Evolutionary conservation across 139 green algal genomes (phyloP), one percentile per base, ranked within the genome.

Genomic region (Coelastrella sp.): DNA sequence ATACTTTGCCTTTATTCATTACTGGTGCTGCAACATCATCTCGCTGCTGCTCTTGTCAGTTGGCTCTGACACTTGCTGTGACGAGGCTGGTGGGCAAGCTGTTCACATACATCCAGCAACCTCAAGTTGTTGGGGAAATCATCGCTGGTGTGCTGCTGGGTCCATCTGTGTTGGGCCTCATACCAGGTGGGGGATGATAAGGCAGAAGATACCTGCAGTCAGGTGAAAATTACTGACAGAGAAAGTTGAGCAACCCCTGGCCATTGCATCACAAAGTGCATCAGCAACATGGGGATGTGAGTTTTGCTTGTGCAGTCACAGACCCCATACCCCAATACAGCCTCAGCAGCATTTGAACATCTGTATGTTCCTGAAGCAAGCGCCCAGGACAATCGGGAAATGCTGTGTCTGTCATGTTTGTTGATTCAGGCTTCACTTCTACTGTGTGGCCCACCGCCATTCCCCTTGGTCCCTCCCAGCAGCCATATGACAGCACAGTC

Each of bases 121-220:
- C 80, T 15, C 63, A 79, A 30, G 80, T 86, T 23, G 57, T 86
- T 19, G 80, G 80, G 5, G 80, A 86, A 34, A 86, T 86, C 19
- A 41, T 86, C 53, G 80, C 80, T 40, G 80, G 80, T 66, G 57
- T 86, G 34, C 4, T 86, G 0, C 64, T 86, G 32, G 80, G 80
- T 1, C 80, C 80, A 4, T 86, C 80, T 23, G 48, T 77, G 17
- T 38, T 76, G 62, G 79, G 79, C 79, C 41, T 15, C 41, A 85
- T 78, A 30, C 63, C 62, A 35, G 79, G 79, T 85, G 41, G 50
- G 62, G 13, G 27, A 21, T 53, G 45, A 8, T n/a, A n/a, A n/a
- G n/a, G 11, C 45, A 53, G 45, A 8, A 21, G 45, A 53, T 11
- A 30, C 19, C 53, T 32, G 15, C 9, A 13, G 19, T 71, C 8